Percentiles rank a stretch among this genome's conserved stretches.
phyloP scores from a whole-genome alignment of 495 filamentous ascomycete genomes.

The Aspergillus taichungensis region DNA sequence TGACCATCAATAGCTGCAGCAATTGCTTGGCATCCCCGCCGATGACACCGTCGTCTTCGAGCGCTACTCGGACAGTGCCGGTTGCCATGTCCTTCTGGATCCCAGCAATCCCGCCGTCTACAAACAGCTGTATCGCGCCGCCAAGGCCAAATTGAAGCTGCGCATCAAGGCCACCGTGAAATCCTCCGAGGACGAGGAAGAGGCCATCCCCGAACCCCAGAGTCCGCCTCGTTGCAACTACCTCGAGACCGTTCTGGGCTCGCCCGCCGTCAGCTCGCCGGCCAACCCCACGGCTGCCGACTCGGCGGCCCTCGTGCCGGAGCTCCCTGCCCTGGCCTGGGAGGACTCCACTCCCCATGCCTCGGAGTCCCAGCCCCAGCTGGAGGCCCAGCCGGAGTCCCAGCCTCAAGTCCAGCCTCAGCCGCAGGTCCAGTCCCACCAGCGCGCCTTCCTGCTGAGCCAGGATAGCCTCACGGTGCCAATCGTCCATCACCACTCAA shows the following conservation, averaged over 20 bases:
- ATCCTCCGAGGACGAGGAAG: constrained; percentile 2
- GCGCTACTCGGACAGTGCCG: constrained; percentile 92
- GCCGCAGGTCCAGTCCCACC: constrained; percentile 11
- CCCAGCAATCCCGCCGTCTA: constrained; percentile 70
- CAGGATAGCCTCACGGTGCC: constrained; percentile 21
- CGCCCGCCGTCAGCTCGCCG: constrained; percentile 17
- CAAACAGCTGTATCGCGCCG: constrained; percentile 94
- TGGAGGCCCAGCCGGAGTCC: too few relatives aligned
- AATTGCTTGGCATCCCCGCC: constrained; percentile 59
- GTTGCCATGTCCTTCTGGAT: constrained; percentile 70
- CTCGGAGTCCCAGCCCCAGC: too few relatives aligned
- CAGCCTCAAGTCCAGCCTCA: too few relatives aligned
- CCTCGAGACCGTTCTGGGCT: constrained; percentile 36
- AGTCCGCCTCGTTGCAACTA: constrained; percentile 26
- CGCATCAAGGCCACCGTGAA: constrained; percentile 64
- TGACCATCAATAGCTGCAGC: constrained; percentile 53
- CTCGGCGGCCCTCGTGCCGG: constrained; percentile 2
- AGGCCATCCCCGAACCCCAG: constrained; percentile 5
- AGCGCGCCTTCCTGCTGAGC: constrained; percentile 24
- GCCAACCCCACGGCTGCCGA: constrained; percentile 7
- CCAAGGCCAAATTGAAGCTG: constrained; percentile 97
- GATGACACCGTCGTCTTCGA: constrained; percentile 69
- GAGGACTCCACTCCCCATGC: too few relatives aligned
- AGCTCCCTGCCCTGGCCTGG: neutral
- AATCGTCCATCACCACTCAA: constrained; percentile 23